A percentile compares a stretch with the other conserved stretches of the same genome.
phyloP scores from a whole-genome alignment of 1,139 yeast species.

The Hyphopichia pseudoburtonii region DNA sequence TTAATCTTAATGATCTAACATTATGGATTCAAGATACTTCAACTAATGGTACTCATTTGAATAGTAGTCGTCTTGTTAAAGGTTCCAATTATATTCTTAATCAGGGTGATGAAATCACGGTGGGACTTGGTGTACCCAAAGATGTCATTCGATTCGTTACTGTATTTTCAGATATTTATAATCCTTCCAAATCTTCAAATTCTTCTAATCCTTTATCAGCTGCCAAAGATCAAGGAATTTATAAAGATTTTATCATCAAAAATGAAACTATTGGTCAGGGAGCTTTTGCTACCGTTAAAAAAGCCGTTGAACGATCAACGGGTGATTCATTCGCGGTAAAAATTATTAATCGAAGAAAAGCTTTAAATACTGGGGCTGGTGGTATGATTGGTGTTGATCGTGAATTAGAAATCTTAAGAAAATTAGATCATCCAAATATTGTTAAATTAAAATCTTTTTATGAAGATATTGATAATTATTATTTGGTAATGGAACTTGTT shows the following conservation, averaged over 20 bases:
- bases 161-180: conserved; percentile 49
- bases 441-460: conserved; percentile 80
- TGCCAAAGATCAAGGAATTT: conserved; percentile 51
- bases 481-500: conserved; percentile 90
- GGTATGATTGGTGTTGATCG: conserved; percentile 69
- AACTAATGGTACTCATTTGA: conserved; percentile 90
- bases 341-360: conserved; percentile 79
- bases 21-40: conserved; percentile 69
- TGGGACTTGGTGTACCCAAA: conserved; percentile 80
- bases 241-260: conserved; percentile 72
- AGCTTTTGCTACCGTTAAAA: conserved; percentile 93
- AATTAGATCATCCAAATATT: conserved; percentile 79
- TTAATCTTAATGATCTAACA: conserved; percentile 51
- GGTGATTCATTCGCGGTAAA: conserved; percentile 90
- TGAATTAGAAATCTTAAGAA: conserved; percentile 76
- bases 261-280: conserved; percentile 92
- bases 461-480: conserved; percentile 78
- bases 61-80: conserved; percentile 69
- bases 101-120: conserved; percentile 90
- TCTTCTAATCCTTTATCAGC: conserved; percentile 19
- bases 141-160: conserved; percentile 79
- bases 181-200: conserved; percentile 31
- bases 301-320: conserved; percentile 80
- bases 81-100: conserved; percentile 80
- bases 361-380: conserved; percentile 70